Base-by-base conservation (phyloP, 1,284 basidiomycete genomes). In the Singerocomus inundabilis region DNA sequence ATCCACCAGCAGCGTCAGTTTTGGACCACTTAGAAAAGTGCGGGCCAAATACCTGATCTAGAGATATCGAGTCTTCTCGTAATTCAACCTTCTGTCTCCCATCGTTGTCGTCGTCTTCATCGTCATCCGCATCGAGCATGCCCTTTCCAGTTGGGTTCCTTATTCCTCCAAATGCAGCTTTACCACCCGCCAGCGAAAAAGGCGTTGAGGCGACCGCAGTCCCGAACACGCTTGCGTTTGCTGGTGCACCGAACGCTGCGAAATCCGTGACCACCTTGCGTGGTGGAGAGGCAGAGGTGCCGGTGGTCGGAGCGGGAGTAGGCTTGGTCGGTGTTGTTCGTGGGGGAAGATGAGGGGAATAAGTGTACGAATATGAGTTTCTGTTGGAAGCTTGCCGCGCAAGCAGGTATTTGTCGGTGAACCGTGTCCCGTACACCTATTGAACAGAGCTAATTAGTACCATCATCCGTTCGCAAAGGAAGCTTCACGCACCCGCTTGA, bases 381-480 rank as follows among this genome's bases (percentile, higher is more conserved):
- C 84, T 76, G 13, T 76, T 70, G 43, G 78, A 69, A 28, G 76
- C 71, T 64, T 88, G 82, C 38, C 89, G 80, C 24, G 87, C 81
- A 59, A 84, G 80, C 48, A 96, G 79, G 68, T 97, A 97, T 69
- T 94, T 93, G 62, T 97, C 93, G 21, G 94, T 97, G 72, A 97
- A 93, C 3, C 94, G 85, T 28, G 90, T 91, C 15, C 92, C 92
- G 40, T 85, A 82, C n/a, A 96, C 88, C 91, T 95, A 56, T 29
- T 3, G 36, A 43, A 18, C 18, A 9, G 28, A 28, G 11, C 0
- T 2, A 13, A 37, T 62, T 16, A 53, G 38, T 15, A 44, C 5
- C 42, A 21, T 29, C 52, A 8, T 12, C 25, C 11, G 0, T 21
- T 21, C 13, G 9, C 25, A 46, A 21, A 48, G 31, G 18, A 44